A percentile compares a stretch with the other conserved stretches of the same genome.
phyloP scores from a whole-genome alignment of 83 land plant species.

The Thuja plicata region DNA sequence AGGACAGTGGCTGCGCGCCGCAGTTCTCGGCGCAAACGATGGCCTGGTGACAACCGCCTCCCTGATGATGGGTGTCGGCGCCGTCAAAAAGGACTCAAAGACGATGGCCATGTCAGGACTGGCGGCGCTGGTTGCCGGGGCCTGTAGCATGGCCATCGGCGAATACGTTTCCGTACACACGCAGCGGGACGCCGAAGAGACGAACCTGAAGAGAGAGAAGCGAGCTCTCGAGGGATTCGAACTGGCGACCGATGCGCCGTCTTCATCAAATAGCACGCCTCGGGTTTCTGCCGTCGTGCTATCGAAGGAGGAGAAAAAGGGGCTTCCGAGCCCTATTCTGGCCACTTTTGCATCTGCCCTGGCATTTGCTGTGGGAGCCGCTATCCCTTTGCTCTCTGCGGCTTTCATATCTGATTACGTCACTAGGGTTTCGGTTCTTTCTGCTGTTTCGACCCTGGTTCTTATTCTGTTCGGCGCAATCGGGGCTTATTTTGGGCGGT shows the following conservation, averaged over 20 bases:
- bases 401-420: conserved; percentile 14
- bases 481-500: conserved; percentile 38
- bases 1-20: conserved; percentile 67
- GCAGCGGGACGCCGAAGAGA: conserved; percentile 48
- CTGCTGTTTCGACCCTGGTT: conserved; percentile 22
- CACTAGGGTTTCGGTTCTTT: conserved; percentile 24
- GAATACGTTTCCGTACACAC: too few relatives aligned
- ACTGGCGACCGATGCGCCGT: not conserved
- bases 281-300: too few relatives aligned
- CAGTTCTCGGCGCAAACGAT: conserved; percentile 66
- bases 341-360: conserved; percentile 36
- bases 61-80: too few relatives aligned
- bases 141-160: too few relatives aligned
- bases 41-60: conserved; percentile 67
- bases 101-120: too few relatives aligned
- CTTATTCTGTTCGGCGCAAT: conserved; percentile 34
- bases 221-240: not conserved
- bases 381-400: conserved; percentile 24
- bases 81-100: too few relatives aligned
- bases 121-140: too few relatives aligned
- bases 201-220: not conserved
- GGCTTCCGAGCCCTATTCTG: conserved; percentile 27
- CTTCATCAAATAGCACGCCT: too few relatives aligned
- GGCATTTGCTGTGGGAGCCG: conserved; percentile 28
- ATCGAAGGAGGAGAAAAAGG: not conserved